A percentile compares a stretch with the other conserved stretches of the same genome.
phyloP scores from a whole-genome alignment of 2,329 filamentous ascomycete species.

The Phialophora expanda region DNA sequence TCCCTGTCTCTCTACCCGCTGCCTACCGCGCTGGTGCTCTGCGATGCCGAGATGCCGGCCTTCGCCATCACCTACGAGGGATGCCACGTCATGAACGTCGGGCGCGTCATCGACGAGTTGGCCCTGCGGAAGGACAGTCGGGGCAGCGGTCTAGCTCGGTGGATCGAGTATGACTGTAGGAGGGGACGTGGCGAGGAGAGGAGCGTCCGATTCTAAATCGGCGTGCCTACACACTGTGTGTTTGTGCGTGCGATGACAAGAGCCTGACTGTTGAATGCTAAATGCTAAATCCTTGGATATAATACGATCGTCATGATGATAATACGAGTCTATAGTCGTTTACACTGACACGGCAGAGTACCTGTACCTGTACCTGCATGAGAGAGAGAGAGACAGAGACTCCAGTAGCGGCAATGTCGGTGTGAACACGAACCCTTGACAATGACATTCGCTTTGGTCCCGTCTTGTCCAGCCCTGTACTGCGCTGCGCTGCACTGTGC shows the following conservation, averaged over 20 bases:
- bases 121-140: slow-evolving; percentile 54
- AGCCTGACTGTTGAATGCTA: background rate
- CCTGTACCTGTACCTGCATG: too few species aligned
- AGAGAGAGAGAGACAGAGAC: too few species aligned
- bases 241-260: background rate
- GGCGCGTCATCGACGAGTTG: slow-evolving; percentile 63
- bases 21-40: slow-evolving; percentile 80
- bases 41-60: slow-evolving; percentile 78
- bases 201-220: slow-evolving; percentile 64
- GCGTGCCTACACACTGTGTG: background rate
- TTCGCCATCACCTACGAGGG: slow-evolving; percentile 93
- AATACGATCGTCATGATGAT: too few species aligned
- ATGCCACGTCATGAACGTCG: slow-evolving; percentile 94
- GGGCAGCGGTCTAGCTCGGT: slow-evolving; percentile 65
- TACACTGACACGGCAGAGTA: too few species aligned
- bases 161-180: slow-evolving; percentile 84
- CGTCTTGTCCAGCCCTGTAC: too few species aligned
- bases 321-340: too few species aligned
- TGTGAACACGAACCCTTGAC: too few species aligned
- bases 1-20: slow-evolving; percentile 84
- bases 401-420: too few species aligned
- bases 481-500: too few species aligned
- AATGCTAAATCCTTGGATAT: background rate
- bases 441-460: too few species aligned
- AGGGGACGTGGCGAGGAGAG: slow-evolving; percentile 64